Conservation (phyloP, 2,329 filamentous ascomycete genomes). For the Exutisphaerella laricina region DNA sequence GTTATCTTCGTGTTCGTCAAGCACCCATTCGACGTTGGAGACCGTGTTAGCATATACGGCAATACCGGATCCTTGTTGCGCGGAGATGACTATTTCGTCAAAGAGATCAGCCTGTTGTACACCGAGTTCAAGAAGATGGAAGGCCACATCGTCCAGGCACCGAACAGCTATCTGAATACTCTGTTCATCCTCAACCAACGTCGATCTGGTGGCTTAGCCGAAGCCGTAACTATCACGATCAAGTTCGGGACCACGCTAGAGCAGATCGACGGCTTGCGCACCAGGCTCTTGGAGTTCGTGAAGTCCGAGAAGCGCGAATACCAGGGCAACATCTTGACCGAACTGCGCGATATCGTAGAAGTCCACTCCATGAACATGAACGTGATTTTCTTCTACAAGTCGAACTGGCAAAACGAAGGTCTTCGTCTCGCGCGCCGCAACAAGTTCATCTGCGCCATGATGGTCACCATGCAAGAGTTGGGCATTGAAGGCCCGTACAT, state of each 20-base stretch:
- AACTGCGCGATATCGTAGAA: slow-evolving; percentile 72
- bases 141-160: slow-evolving; percentile 90
- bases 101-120: slow-evolving; percentile 85
- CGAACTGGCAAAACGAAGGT: slow-evolving; percentile 92
- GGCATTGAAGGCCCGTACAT: slow-evolving; percentile 80
- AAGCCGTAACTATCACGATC: slow-evolving; percentile 76
- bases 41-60: slow-evolving; percentile 86
- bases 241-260: slow-evolving; percentile 82
- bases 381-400: slow-evolving; percentile 96
- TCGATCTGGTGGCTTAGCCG: slow-evolving; percentile 79
- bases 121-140: slow-evolving; percentile 99
- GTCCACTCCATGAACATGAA: slow-evolving; percentile 84
- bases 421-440: slow-evolving; percentile 85
- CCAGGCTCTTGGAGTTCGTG: slow-evolving; percentile 77
- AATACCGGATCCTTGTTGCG: slow-evolving; percentile 72
- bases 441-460: slow-evolving; percentile 88
- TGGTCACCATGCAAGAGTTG: slow-evolving; percentile 75
- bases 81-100: slow-evolving; percentile 94
- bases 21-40: slow-evolving; percentile 93
- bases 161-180: slow-evolving; percentile 81
- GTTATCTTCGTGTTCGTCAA: slow-evolving; percentile 96
- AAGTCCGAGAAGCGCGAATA: slow-evolving; percentile 82
- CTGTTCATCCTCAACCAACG: slow-evolving; percentile 94
- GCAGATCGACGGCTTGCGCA: slow-evolving; percentile 76
- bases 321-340: slow-evolving; percentile 77